Conservation (phyloP, 768 basidiomycete genomes). For the Suillus subluteus region DNA sequence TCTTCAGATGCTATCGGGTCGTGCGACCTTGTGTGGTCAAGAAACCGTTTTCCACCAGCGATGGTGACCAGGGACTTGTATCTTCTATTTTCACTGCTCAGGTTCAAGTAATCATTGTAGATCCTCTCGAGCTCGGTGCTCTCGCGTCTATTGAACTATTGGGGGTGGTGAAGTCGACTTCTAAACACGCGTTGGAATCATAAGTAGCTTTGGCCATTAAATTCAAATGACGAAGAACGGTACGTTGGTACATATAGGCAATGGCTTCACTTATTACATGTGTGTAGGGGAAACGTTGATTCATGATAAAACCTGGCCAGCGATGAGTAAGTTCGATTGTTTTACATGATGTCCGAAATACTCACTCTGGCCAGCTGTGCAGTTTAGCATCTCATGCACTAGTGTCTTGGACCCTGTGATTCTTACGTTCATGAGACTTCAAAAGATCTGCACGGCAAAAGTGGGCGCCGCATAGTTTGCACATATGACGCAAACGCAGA, state of each 20-base stretch:
- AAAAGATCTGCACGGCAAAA: slow-evolving; percentile 25
- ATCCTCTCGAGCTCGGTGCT: not conserved
- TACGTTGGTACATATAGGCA: not conserved
- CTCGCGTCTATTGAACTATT: not conserved
- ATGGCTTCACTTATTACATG: not conserved
- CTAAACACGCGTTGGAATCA: not conserved
- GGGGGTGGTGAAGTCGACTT: not conserved
- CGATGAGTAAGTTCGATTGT: not conserved
- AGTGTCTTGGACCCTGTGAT: slow-evolving; percentile 8
- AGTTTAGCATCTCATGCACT: not conserved
- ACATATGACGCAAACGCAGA: slow-evolving; percentile 19
- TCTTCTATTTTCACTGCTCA: not conserved
- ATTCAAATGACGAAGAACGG: not conserved
- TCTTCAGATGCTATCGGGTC: not conserved
- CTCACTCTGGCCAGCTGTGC: not conserved
- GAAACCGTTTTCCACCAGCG: not conserved
- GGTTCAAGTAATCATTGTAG: not conserved
- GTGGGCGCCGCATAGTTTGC: slow-evolving; percentile 25
- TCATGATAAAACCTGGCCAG: not conserved
- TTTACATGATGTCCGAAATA: not conserved
- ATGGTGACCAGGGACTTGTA: not conserved
- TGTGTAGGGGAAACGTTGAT: not conserved
- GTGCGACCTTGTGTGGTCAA: not conserved
- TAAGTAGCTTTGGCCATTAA: not conserved
- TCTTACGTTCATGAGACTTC: slow-evolving; percentile 15